Evolutionary conservation across 208 protist species (phyloP).

Genomic region (Wallacemonas sp.): DNA sequence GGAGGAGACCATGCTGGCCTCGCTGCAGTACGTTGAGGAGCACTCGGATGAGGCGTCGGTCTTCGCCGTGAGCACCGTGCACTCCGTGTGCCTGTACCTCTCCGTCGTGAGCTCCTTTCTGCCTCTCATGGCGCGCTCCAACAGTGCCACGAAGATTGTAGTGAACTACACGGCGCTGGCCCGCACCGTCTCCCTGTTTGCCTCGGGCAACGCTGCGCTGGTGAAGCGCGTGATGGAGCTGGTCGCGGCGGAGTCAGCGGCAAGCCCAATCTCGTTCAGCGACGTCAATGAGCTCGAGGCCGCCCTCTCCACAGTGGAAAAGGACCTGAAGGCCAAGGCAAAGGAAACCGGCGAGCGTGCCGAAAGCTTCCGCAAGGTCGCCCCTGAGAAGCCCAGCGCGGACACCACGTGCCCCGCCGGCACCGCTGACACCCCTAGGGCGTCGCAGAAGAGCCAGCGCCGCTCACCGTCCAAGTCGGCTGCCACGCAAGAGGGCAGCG

Average conservation of each 20-base stretch:
- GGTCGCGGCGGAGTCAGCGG: conserved; percentile 13
- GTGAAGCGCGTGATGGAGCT: conserved; percentile 40
- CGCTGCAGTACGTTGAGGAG: conserved; percentile 52
- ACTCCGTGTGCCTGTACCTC: conserved; percentile 55
- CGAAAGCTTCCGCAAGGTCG: conserved; percentile 56
- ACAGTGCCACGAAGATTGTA: conserved; percentile 32
- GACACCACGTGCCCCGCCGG: not conserved
- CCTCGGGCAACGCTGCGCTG: conserved; percentile 20
- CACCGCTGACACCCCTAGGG: not conserved
- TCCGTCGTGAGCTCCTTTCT: conserved; percentile 58
- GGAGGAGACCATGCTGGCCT: conserved; percentile 61
- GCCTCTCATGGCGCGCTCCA: conserved; percentile 51
- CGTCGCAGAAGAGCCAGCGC: conserved; percentile 18
- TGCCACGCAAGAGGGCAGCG: not conserved
- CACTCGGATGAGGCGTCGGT: conserved; percentile 23
- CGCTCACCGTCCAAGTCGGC: conserved; percentile 7
- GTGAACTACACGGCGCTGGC: conserved; percentile 57
- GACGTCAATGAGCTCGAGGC: conserved; percentile 48
- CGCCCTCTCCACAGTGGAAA: conserved; percentile 41
- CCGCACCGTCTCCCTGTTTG: conserved; percentile 48
- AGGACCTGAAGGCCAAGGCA: conserved; percentile 42
- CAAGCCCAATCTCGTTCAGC: conserved; percentile 33
- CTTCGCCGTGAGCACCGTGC: conserved; percentile 63
- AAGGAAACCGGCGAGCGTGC: conserved; percentile 54
- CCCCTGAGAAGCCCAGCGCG: conserved; percentile 18